Conservation (phyloP, 495 filamentous ascomycete genomes). For the Penicillium maclennaniae region DNA sequence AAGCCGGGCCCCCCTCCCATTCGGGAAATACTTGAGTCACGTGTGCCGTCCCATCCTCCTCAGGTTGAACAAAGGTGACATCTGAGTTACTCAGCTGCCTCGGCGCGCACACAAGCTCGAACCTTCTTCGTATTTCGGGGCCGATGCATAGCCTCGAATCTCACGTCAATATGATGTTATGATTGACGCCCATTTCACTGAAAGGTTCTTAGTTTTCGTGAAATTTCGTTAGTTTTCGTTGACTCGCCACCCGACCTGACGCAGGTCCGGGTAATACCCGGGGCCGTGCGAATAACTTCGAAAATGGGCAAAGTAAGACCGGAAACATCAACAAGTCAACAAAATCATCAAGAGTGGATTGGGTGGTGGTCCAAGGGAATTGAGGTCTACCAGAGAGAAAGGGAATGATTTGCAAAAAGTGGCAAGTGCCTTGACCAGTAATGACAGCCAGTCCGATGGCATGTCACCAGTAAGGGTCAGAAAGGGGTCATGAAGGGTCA, state of each 20-base stretch:
- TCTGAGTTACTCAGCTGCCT: neutral
- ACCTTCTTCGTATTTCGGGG: neutral
- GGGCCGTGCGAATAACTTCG: neutral
- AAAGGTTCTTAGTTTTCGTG: neutral
- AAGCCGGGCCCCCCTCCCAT: too few relatives aligned
- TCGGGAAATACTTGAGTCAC: too few relatives aligned
- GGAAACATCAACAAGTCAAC: neutral
- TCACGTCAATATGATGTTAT: neutral
- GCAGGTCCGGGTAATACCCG: neutral
- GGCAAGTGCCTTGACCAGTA: too few relatives aligned
- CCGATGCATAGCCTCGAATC: neutral
- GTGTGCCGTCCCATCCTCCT: too few relatives aligned
- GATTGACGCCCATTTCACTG: neutral
- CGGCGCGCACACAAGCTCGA: too few relatives aligned
- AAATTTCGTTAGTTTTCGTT: neutral
- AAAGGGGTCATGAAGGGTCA: too few relatives aligned
- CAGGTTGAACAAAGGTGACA: too few relatives aligned
- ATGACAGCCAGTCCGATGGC: too few relatives aligned
- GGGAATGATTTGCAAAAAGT: too few relatives aligned
- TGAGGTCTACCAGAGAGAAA: too few relatives aligned
- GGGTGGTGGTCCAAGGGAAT: too few relatives aligned
- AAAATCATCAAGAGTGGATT: neutral
- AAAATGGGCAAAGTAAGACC: neutral
- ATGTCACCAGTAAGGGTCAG: too few relatives aligned
- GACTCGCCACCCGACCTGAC: neutral